These are phyloP conservation scores for Plasmodium vinckei DNA, from an alignment of 169 alveolate species.

Conservation along the genomic window DNA sequence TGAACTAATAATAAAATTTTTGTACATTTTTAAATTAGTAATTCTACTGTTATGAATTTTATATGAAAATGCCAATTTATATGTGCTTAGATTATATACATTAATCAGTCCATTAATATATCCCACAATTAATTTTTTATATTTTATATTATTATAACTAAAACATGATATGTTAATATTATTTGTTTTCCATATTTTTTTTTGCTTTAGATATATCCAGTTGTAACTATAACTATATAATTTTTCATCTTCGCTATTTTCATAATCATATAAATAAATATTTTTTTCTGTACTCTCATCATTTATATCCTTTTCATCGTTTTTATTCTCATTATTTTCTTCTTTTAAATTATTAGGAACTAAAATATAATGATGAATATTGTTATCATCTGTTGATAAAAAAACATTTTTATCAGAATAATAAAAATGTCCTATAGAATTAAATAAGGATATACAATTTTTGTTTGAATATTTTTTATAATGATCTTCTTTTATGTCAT, in stretches of 20 bases:
- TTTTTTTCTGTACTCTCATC: constrained; percentile 1
- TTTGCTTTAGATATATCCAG: constrained; percentile 46
- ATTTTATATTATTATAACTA: constrained; percentile 5
- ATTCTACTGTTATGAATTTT: constrained; percentile 72
- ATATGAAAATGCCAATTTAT: constrained; percentile 43
- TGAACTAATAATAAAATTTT: constrained; percentile 61
- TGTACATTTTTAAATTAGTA: constrained; percentile 46
- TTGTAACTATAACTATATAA: constrained; percentile 56
- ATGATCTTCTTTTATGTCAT: constrained; percentile 48
- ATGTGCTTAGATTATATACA: constrained; percentile 44
- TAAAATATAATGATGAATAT: constrained; percentile 46
- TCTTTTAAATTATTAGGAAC: constrained; percentile 12
- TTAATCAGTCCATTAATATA: constrained; percentile 55
- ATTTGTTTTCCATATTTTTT: constrained; percentile 45
- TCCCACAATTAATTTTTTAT: constrained; percentile 58
- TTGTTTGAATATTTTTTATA: constrained; percentile 59
- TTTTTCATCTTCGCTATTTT: constrained; percentile 27
- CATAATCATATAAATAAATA: constrained; percentile 45
- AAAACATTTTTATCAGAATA: constrained; percentile 30
- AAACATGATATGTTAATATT: constrained; percentile 58
- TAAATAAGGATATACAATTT: constrained; percentile 60
- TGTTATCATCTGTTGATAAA: constrained; percentile 66
- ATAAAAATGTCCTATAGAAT: constrained; percentile 23
- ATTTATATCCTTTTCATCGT: constrained; percentile 1
- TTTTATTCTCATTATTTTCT: neutral